Percentiles rank a stretch among this genome's conserved stretches.
These are phyloP conservation scores for Camelina sativa DNA, from an alignment of 345 rosid species.

Conservation along the genomic window DNA sequence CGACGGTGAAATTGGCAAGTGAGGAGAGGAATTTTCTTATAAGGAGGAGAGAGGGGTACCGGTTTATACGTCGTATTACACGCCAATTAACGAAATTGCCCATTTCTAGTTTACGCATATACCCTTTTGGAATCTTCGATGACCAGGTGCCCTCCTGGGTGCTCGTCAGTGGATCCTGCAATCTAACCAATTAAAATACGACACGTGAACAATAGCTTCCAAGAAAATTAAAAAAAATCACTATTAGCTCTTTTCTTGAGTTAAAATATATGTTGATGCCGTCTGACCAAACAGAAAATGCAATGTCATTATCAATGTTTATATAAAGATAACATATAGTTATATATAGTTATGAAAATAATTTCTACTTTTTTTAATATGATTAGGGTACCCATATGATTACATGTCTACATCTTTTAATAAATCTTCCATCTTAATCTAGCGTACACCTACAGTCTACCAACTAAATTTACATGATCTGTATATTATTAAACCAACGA, in stretches of 20 bases:
- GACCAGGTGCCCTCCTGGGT: neutral
- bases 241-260: neutral
- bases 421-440: too few species aligned
- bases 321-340: too few species aligned
- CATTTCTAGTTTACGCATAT: neutral
- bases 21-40: slow-evolving; percentile 12
- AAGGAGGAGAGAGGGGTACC: neutral
- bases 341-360: too few species aligned
- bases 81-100: slow-evolving; percentile 17
- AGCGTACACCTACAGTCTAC: too few species aligned
- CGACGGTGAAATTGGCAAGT: neutral
- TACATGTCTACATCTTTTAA: too few species aligned
- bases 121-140: neutral
- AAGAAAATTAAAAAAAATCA: too few species aligned
- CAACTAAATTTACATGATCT: too few species aligned
- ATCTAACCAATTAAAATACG: neutral
- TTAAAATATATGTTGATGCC: neutral
- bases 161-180: neutral
- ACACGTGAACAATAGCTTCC: neutral
- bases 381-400: too few species aligned
- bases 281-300: neutral
- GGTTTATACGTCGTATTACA: slow-evolving; percentile 19
- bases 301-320: neutral
- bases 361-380: too few species aligned
- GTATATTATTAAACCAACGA: too few species aligned